phyloP scores from a whole-genome alignment of 2,329 filamentous ascomycete species.

The Oidium heveae region DNA sequence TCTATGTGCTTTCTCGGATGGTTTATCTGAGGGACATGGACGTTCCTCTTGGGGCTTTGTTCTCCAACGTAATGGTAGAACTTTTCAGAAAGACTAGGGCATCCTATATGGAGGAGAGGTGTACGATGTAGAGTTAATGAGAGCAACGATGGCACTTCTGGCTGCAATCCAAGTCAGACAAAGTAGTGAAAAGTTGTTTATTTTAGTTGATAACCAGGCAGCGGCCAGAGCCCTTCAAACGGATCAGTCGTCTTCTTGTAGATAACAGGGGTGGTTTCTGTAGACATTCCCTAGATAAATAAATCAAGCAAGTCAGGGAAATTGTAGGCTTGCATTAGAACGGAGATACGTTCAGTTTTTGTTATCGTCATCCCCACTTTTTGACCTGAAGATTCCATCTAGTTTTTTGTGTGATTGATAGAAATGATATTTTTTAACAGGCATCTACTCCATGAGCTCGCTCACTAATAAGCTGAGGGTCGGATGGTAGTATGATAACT shows the following conservation, averaged over 20 bases:
- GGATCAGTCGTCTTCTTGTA: not conserved
- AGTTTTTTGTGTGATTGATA: no score
- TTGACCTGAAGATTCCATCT: no score
- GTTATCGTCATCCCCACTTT: no score
- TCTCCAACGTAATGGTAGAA: not conserved
- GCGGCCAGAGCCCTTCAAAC: not conserved
- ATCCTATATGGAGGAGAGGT: not conserved
- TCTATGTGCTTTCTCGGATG: not conserved
- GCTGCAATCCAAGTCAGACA: not conserved
- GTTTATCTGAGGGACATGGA: not conserved
- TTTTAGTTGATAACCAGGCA: not conserved
- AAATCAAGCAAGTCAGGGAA: no score
- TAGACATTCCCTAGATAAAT: no score
- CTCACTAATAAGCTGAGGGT: no score
- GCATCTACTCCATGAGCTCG: no score
- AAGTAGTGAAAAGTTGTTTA: not conserved
- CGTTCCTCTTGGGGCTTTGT: not conserved
- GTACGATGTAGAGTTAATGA: not conserved
- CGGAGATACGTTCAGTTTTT: no score
- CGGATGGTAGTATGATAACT: no score
- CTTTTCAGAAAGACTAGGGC: not conserved
- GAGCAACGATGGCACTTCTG: not conserved
- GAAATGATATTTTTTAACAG: no score
- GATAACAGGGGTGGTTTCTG: no score
- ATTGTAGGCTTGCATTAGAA: no score